phyloP scores from a whole-genome alignment of 345 rosid species.

The Clarkia xantiana region DNA sequence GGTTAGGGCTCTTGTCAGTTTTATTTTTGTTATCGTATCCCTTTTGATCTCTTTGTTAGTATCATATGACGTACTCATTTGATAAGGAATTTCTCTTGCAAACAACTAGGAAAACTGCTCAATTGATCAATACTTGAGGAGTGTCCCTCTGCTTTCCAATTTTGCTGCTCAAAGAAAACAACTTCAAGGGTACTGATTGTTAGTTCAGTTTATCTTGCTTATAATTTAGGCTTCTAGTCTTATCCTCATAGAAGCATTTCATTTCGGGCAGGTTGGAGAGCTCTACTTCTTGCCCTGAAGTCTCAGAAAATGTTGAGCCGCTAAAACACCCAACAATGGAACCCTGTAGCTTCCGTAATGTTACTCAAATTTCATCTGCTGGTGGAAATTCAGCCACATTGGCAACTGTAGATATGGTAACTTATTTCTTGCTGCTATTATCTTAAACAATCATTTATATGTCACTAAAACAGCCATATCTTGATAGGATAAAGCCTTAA shows the following conservation, averaged over 20 bases:
- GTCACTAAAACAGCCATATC: constrained; percentile 8
- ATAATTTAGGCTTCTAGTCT: not conserved
- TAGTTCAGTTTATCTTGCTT: constrained; percentile 19
- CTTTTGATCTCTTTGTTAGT: not conserved
- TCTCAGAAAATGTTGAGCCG: constrained; percentile 20
- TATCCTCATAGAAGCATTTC: constrained; percentile 4
- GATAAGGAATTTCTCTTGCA: not conserved
- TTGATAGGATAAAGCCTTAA: constrained; percentile 67
- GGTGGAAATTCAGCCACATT: constrained; percentile 36
- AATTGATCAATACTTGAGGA: constrained; percentile 22
- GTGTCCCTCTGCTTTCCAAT: constrained; percentile 35
- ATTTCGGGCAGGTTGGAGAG: constrained; percentile 28
- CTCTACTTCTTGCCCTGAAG: constrained; percentile 25
- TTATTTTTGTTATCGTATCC: not conserved
- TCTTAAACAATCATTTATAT: not conserved
- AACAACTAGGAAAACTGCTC: constrained; percentile 32
- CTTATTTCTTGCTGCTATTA: constrained; percentile 7
- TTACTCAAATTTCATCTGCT: constrained; percentile 60
- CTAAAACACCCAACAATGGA: constrained; percentile 28
- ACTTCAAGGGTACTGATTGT: constrained; percentile 19
- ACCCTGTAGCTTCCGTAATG: constrained; percentile 61
- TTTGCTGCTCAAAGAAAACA: constrained; percentile 34
- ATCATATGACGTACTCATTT: constrained; percentile 1
- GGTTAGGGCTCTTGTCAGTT: constrained; percentile 25
- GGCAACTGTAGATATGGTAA: constrained; percentile 70